A percentile compares a stretch with the other conserved stretches of the same genome.
phyloP scores from a whole-genome alignment of 345 rosid species.

The Chamaenerion angustifolium region DNA sequence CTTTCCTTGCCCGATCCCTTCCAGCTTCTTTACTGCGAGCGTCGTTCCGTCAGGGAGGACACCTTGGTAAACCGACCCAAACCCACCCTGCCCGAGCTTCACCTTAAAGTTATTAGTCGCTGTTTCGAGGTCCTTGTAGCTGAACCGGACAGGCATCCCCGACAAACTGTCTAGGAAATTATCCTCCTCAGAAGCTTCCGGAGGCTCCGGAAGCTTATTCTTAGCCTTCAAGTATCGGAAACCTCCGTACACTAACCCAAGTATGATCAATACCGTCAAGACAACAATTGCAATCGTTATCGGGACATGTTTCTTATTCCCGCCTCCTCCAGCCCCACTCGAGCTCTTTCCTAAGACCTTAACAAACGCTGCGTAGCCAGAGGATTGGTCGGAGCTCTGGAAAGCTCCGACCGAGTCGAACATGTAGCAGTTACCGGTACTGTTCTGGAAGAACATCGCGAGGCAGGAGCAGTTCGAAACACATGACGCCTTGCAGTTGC shows the following conservation, averaged over 20 bases:
- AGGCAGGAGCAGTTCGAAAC: constrained; percentile 33
- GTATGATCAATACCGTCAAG: constrained; percentile 13
- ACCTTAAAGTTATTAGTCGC: constrained; percentile 70
- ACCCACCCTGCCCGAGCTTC: constrained; percentile 91
- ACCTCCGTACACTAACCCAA: constrained; percentile 23
- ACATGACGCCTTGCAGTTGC: constrained; percentile 34
- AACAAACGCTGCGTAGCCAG: constrained; percentile 20
- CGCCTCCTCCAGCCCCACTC: neutral
- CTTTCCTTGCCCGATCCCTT: constrained; percentile 90
- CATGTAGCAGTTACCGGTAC: constrained; percentile 27
- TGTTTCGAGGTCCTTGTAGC: constrained; percentile 58
- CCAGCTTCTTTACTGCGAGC: constrained; percentile 84
- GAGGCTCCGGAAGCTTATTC: constrained; percentile 7
- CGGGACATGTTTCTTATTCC: constrained; percentile 5
- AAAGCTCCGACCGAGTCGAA: constrained; percentile 36
- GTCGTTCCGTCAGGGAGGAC: constrained; percentile 57
- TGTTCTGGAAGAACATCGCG: constrained; percentile 31
- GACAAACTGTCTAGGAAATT: constrained; percentile 20
- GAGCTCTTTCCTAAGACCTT: constrained; percentile 20
- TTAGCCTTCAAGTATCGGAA: constrained; percentile 9
- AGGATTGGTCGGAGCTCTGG: constrained; percentile 12
- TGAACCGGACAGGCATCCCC: constrained; percentile 37
- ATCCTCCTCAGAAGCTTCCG: constrained; percentile 23
- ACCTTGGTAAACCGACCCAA: constrained; percentile 84
- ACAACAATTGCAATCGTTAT: constrained; percentile 11